Percentiles rank a stretch among this genome's conserved stretches.
phyloP scores from a whole-genome alignment of 345 rosid species.

The Jatropha curcas region DNA sequence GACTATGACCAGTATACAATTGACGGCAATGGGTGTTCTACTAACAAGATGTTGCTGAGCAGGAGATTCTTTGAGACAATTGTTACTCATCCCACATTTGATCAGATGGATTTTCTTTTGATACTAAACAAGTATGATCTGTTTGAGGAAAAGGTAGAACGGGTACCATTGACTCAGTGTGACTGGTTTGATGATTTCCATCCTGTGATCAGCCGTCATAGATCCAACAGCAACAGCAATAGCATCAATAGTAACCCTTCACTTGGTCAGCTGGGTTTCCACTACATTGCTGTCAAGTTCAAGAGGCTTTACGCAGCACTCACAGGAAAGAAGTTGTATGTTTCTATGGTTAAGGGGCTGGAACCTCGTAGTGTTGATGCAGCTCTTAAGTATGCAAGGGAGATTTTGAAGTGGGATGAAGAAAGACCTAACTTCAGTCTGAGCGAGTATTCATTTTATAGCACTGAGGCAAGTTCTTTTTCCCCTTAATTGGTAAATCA shows the following conservation, averaged over 20 bases:
- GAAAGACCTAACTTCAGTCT: constrained; percentile 62
- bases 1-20: constrained; percentile 70
- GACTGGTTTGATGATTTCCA: constrained; percentile 94
- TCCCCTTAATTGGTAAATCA: constrained; percentile 29
- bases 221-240: constrained; percentile 42
- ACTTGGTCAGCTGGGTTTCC: constrained; percentile 79
- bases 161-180: constrained; percentile 57
- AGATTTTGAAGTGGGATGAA: constrained; percentile 91
- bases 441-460: constrained; percentile 54
- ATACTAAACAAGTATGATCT: constrained; percentile 79
- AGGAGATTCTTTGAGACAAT: constrained; percentile 83
- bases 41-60: constrained; percentile 76
- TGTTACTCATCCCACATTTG: constrained; percentile 79
- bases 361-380: constrained; percentile 59
- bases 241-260: constrained; percentile 68
- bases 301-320: constrained; percentile 73
- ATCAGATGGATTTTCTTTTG: constrained; percentile 84
- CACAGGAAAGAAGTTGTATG: constrained; percentile 71
- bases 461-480: constrained; percentile 57
- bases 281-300: constrained; percentile 81
- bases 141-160: constrained; percentile 82
- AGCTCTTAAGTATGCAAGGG: constrained; percentile 72
- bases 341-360: constrained; percentile 63
- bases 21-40: constrained; percentile 48
- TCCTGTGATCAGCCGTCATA: constrained; percentile 68